A percentile compares a stretch with the other conserved stretches of the same genome.
Evolutionary conservation across 495 filamentous ascomycete species (phyloP).

Genomic region (Aspergillus incahuasiensis): DNA sequence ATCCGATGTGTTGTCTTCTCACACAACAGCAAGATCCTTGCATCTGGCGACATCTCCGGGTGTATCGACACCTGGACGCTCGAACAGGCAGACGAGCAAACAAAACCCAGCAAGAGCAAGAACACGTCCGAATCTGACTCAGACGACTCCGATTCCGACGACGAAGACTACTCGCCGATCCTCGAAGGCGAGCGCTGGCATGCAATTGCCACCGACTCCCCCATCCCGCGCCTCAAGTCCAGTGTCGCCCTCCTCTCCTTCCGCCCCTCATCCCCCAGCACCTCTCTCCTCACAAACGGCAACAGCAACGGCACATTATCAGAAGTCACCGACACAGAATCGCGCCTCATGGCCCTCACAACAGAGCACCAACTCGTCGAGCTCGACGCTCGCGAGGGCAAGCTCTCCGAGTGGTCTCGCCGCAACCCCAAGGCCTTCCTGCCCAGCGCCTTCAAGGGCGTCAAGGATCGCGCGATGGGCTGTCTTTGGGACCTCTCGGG

Average conservation of each 20-base stretch:
- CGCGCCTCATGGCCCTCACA: constrained; percentile 71
- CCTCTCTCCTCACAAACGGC: constrained; percentile 34
- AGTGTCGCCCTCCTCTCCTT: constrained; percentile 72
- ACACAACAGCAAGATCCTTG: constrained; percentile 71
- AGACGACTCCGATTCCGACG: constrained; percentile 35
- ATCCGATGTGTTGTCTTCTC: constrained; percentile 77
- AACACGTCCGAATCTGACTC: constrained; percentile 33
- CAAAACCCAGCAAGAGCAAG: constrained; percentile 24
- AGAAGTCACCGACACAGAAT: constrained; percentile 42
- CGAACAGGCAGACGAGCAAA: constrained; percentile 45
- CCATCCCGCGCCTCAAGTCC: constrained; percentile 72
- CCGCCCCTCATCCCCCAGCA: constrained; percentile 41
- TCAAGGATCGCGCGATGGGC: constrained; percentile 75
- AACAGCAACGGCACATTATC: constrained; percentile 11
- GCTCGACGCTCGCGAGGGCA: constrained; percentile 69
- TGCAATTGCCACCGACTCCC: constrained; percentile 58
- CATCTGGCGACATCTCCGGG: constrained; percentile 74
- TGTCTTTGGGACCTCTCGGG: constrained; percentile 71
- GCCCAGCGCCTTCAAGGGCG: constrained; percentile 63
- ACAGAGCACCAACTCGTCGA: constrained; percentile 69
- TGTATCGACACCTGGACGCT: constrained; percentile 84
- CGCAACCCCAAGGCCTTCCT: constrained; percentile 71
- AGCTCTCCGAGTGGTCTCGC: constrained; percentile 77
- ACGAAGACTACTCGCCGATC: constrained; percentile 33
- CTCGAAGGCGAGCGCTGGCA: constrained; percentile 58